Evolutionary conservation across 345 rosid genomes (phyloP).

Genomic region (Cardamine occulta): DNA sequence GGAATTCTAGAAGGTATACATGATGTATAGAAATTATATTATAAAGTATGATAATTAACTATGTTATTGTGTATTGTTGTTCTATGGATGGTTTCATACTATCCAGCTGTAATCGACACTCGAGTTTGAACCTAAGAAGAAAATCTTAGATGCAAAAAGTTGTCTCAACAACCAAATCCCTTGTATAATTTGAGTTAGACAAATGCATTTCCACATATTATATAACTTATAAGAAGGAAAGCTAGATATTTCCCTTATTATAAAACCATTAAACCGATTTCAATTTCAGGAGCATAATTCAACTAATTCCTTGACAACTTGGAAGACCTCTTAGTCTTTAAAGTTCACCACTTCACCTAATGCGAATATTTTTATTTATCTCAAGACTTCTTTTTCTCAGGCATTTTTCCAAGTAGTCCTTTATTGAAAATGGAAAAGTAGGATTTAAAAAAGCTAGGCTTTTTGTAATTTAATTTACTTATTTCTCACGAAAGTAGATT

Average conservation of each 20-base stretch:
- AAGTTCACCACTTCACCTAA: conserved; percentile 18
- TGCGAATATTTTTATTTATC: conserved; percentile 27
- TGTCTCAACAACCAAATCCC: conserved; percentile 37
- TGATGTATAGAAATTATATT: background rate
- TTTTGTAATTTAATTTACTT: conserved; percentile 29
- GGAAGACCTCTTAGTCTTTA: conserved; percentile 20
- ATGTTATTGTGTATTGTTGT: background rate
- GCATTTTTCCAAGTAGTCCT: conserved; percentile 33
- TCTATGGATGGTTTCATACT: background rate
- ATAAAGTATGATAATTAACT: background rate
- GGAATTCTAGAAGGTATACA: background rate
- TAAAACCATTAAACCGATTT: background rate
- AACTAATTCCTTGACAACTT: conserved; percentile 22
- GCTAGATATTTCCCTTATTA: background rate
- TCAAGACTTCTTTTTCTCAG: background rate
- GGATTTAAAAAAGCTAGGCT: conserved; percentile 18
- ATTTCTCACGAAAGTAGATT: conserved; percentile 22
- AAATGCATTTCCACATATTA: conserved; percentile 11
- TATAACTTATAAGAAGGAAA: background rate
- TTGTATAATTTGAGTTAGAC: background rate
- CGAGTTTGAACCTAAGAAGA: conserved; percentile 3
- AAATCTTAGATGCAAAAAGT: conserved; percentile 22
- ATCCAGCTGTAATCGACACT: conserved; percentile 10
- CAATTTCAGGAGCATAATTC: background rate
- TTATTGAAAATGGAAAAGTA: conserved; percentile 33